A percentile compares a stretch with the other conserved stretches of the same genome.
Conservation (phyloP, 768 basidiomycete genomes). For the Amanita inopinata region DNA sequence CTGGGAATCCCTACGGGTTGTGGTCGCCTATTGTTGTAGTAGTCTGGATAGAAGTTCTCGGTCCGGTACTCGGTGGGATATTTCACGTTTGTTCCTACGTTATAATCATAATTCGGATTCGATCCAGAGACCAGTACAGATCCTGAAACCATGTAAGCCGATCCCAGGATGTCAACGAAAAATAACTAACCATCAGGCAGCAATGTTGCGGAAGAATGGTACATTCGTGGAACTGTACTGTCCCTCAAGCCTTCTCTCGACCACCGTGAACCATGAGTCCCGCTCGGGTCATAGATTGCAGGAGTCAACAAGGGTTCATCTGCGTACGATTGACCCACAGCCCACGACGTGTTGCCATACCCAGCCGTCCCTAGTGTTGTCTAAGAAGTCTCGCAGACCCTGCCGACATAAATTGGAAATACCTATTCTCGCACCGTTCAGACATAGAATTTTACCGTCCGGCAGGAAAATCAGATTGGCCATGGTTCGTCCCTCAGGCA, state of each 20-base stretch:
- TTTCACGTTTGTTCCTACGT: no score
- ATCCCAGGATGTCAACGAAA: no score
- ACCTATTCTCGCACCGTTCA: constrained; percentile 63
- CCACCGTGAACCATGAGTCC: constrained; percentile 28
- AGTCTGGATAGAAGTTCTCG: no score
- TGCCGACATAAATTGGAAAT: constrained; percentile 18
- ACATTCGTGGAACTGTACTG: constrained; percentile 55
- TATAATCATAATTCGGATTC: no score
- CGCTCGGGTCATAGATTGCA: constrained; percentile 53
- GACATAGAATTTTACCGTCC: constrained; percentile 50
- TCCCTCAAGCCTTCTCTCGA: constrained; percentile 35
- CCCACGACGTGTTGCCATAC: constrained; percentile 47
- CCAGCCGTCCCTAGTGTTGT: constrained; percentile 46
- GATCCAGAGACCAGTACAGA: no score
- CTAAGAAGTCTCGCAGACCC: neutral
- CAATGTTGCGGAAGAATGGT: constrained; percentile 64
- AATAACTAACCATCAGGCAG: constrained; percentile 63
- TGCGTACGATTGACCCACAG: constrained; percentile 55
- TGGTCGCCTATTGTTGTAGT: no score
- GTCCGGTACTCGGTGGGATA: no score
- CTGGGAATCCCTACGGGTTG: no score
- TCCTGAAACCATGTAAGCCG: no score
- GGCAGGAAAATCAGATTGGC: constrained; percentile 63
- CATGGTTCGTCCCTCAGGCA: constrained; percentile 65
- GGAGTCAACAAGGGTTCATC: constrained; percentile 49